Percentiles rank a stretch among this genome's conserved stretches.
Evolutionary conservation across 768 basidiomycete species (phyloP).

Genomic region (Naganishia vaughanmartiniae): DNA sequence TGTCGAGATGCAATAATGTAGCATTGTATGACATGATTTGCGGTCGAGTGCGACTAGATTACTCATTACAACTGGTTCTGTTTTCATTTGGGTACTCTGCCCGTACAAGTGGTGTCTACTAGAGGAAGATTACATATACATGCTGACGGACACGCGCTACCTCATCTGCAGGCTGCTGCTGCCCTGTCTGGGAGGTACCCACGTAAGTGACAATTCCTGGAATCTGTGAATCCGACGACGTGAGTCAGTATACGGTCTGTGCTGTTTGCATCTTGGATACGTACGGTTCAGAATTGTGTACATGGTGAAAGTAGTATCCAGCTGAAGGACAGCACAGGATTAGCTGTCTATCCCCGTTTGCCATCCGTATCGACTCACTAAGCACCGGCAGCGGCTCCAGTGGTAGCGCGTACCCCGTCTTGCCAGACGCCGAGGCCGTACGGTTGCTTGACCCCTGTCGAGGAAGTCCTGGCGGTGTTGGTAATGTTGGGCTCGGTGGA

Average conservation of each 20-base stretch:
- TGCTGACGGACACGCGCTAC: not conserved
- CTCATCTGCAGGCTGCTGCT: conserved; percentile 10
- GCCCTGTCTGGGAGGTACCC: conserved; percentile 60
- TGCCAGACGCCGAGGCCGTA: conserved; percentile 12
- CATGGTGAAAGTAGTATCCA: conserved; percentile 81
- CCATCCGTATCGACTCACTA: conserved; percentile 22
- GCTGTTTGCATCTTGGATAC: conserved; percentile 50
- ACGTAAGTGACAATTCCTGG: conserved; percentile 78
- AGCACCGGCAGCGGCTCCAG: conserved; percentile 30
- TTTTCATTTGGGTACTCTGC: conserved; percentile 8
- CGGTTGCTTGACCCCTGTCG: not conserved
- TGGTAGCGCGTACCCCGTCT: conserved; percentile 55
- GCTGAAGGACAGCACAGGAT: conserved; percentile 64
- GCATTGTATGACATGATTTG: not conserved
- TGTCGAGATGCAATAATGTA: conserved; percentile 26
- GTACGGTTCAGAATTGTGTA: conserved; percentile 82
- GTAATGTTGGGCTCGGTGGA: not conserved
- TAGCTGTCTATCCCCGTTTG: conserved; percentile 22
- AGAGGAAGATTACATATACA: not conserved
- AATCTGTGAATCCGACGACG: conserved; percentile 59
- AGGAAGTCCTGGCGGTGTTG: not conserved
- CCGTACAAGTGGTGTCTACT: conserved; percentile 4
- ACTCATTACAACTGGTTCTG: conserved; percentile 1
- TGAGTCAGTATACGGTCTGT: conserved; percentile 2
- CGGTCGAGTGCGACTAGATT: not conserved